Conservation (phyloP, 2,329 filamentous ascomycete genomes). For the Penicillium corylophilum region DNA sequence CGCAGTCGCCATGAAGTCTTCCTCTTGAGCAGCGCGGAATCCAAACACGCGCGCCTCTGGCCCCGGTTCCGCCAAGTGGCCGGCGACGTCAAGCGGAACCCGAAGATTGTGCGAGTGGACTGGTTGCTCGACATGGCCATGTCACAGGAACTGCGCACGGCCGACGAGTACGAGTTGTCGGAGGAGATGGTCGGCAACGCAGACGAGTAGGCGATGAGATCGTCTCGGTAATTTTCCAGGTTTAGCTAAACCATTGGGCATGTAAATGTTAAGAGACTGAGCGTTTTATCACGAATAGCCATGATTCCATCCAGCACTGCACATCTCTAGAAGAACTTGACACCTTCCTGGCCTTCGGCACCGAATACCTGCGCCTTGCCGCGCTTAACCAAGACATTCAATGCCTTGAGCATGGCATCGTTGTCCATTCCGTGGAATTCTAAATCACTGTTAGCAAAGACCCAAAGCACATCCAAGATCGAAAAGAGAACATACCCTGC, state of each 20-base stretch:
- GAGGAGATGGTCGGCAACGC: constrained; percentile 29
- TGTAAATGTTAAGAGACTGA: constrained; percentile 6
- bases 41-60: constrained; percentile 74
- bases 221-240: neutral
- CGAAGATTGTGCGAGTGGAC: constrained; percentile 77
- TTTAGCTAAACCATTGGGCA: constrained; percentile 8
- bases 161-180: constrained; percentile 57
- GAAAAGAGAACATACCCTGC: constrained; percentile 53
- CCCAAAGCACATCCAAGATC: too few species aligned
- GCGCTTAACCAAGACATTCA: constrained; percentile 79
- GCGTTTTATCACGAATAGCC: constrained; percentile 26
- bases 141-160: constrained; percentile 74
- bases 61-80: constrained; percentile 77
- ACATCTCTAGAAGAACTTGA: constrained; percentile 83
- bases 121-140: constrained; percentile 91
- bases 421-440: constrained; percentile 88
- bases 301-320: constrained; percentile 14
- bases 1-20: constrained; percentile 72
- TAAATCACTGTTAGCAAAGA: constrained; percentile 32
- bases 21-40: constrained; percentile 68
- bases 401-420: constrained; percentile 74
- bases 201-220: constrained; percentile 17
- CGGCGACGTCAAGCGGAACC: constrained; percentile 71
- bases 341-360: constrained; percentile 79
- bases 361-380: constrained; percentile 95